These are phyloP conservation scores for Paracamarosporium sp. DNA, from an alignment of 2,329 filamentous ascomycete species.

Conservation along the genomic window DNA sequence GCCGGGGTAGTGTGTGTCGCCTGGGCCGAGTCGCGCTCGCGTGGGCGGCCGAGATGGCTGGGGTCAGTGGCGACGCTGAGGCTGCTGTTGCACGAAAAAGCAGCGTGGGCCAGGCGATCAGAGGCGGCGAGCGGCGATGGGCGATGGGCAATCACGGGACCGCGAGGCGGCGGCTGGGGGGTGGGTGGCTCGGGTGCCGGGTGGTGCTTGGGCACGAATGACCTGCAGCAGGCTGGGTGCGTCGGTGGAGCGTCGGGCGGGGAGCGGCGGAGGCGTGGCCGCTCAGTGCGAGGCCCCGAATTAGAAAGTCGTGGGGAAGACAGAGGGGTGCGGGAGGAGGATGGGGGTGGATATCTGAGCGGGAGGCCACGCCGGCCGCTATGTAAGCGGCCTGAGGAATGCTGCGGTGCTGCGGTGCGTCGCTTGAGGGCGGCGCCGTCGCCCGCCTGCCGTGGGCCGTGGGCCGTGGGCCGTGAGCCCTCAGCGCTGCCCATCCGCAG, in stretches of 20 bases:
- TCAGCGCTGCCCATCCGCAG: slow-evolving; percentile 31
- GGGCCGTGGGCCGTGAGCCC: too few species aligned
- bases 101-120: slow-evolving; percentile 3
- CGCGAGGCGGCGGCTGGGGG: neutral
- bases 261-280: neutral
- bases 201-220: slow-evolving; percentile 2
- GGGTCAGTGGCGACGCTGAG: slow-evolving; percentile 25
- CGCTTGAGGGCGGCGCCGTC: neutral
- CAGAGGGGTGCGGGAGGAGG: slow-evolving; percentile 12
- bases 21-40: slow-evolving; percentile 21
- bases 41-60: slow-evolving; percentile 23
- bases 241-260: slow-evolving; percentile 1
- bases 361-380: neutral
- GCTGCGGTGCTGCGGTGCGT: slow-evolving; percentile 9
- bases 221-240: neutral
- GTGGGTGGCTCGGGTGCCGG: slow-evolving; percentile 6
- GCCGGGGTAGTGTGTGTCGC: slow-evolving; percentile 23
- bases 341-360: slow-evolving; percentile 10
- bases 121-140: neutral
- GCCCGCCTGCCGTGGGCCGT: neutral
- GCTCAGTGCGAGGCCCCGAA: neutral
- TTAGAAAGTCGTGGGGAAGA: slow-evolving; percentile 12
- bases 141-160: slow-evolving; percentile 16
- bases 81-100: slow-evolving; percentile 8
- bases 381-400: slow-evolving; percentile 12